Percentiles rank a stretch among this genome's conserved stretches.
These are phyloP conservation scores for Saturnispora sanitii DNA, from an alignment of 805 yeast species.

Conservation along the genomic window DNA sequence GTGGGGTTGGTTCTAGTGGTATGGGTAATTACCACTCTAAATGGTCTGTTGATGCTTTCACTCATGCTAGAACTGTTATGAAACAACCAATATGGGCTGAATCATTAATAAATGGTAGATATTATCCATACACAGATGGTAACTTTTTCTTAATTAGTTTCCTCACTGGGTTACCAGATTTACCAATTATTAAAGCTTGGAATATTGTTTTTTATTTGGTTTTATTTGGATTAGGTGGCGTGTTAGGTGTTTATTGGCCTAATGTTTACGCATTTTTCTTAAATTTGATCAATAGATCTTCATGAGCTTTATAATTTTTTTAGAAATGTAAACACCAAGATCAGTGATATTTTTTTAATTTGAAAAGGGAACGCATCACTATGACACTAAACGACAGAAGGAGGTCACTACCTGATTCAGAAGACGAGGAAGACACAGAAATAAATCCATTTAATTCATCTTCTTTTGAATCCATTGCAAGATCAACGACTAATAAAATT, in stretches of 20 bases:
- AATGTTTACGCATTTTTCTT: background rate
- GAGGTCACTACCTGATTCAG: background rate
- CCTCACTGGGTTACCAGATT: conserved; percentile 11
- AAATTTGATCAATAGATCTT: background rate
- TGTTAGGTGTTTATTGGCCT: conserved; percentile 7
- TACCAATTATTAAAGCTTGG: conserved; percentile 9
- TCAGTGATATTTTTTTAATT: background rate
- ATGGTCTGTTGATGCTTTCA: conserved; percentile 58
- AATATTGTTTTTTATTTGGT: background rate
- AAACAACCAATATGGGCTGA: conserved; percentile 66
- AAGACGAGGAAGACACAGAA: background rate
- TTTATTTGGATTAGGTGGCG: conserved; percentile 9
- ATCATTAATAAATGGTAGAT: conserved; percentile 42
- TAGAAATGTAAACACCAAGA: background rate
- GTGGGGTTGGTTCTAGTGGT: conserved; percentile 85
- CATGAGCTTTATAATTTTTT: conserved; percentile 3
- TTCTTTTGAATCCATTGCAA: background rate
- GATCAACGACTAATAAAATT: background rate
- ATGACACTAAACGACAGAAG: background rate
- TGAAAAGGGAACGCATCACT: background rate
- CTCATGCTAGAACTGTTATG: conserved; percentile 62
- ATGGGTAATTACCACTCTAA: conserved; percentile 75
- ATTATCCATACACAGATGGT: conserved; percentile 45
- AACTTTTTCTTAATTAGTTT: conserved; percentile 18
- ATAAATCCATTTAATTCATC: background rate